Evolutionary conservation across 2,329 filamentous ascomycete species (phyloP).

Genomic region (Calonectria leucothoes): DNA sequence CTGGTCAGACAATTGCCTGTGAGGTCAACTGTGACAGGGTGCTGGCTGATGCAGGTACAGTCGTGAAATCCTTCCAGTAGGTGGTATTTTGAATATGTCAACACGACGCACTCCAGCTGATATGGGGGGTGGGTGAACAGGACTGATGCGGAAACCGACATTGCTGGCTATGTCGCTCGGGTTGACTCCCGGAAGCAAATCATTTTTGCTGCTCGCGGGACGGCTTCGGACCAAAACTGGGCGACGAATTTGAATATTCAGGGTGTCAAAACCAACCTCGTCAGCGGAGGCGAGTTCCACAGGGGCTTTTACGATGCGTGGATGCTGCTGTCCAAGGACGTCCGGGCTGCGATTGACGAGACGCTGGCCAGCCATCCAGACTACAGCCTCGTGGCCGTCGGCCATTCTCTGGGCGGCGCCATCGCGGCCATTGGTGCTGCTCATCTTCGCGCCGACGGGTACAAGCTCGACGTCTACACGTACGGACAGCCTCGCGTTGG

Average conservation of each 20-base stretch:
- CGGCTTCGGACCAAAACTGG: constrained; percentile 69
- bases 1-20: constrained; percentile 58
- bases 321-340: constrained; percentile 60
- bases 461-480: constrained; percentile 67
- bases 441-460: constrained; percentile 62
- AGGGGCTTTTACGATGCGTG: constrained; percentile 69
- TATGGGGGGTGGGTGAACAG: constrained; percentile 44
- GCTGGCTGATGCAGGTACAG: constrained; percentile 53
- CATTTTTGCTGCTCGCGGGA: constrained; percentile 71
- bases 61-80: constrained; percentile 55
- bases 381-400: constrained; percentile 69
- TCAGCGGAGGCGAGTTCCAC: constrained; percentile 62
- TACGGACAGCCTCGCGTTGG: constrained; percentile 77
- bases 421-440: constrained; percentile 70
- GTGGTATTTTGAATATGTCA: constrained; percentile 10
- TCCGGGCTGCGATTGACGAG: constrained; percentile 55
- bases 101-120: constrained; percentile 25
- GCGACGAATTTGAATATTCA: constrained; percentile 60
- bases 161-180: constrained; percentile 62
- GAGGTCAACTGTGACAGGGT: constrained; percentile 56
- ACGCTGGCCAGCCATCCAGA: constrained; percentile 59
- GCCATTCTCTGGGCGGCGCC: constrained; percentile 77
- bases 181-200: constrained; percentile 63
- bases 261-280: constrained; percentile 42
- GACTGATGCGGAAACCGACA: constrained; percentile 52